Base-by-base conservation (phyloP, 192 early-diverging fungal species). In the Coemansia sp. region DNA sequence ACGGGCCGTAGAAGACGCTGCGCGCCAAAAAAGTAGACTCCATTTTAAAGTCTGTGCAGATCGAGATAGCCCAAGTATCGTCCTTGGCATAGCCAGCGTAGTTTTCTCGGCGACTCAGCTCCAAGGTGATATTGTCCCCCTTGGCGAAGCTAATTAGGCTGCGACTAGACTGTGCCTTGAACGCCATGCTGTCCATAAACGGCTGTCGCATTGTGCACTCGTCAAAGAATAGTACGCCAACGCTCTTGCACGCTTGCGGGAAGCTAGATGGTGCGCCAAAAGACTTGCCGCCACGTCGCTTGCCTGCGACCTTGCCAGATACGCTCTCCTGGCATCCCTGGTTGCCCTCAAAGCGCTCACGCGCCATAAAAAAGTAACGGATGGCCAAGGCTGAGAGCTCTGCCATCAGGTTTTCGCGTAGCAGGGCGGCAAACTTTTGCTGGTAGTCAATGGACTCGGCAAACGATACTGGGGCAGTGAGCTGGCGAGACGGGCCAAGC, bases 31-130 rank as follows among this genome's bases (percentile, higher is more conserved):
- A 74, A 27, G 76, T 73, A 19, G 66, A 41, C 8, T 69, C 68
- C 11, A 44, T 57, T n/a, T 55, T 32, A 77, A 85, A 80, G 34
- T 80, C 73, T 1, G 63, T 46, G 46, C 64, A 63, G 2, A 67
- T 57, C 0, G 78, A 77, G 14, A 85, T 70, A 9, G 75, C 74
- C 83, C 83, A 85, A 25, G 77, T 80, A 36, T 85, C 83, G 65
- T 80, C 72, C 36, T 73, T 75, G 31, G 75, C 72, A 53, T 80
- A 85, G 11, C 75, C 72, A 9, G 72, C 53, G 32, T 75, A 72
- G 50, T 71, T 66, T 42, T 85, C 83, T 21, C 78, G 71, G 9
- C 74, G 44, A 37, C 73, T 74, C 10, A 85, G 70, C 32, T 81
- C 78, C 41, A 85, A 36, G 8, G 59, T 50, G 19, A 85, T 61